Evolutionary conservation across 176 grass and related monocot genomes (phyloP).

Genomic region (Otatea glauca): DNA sequence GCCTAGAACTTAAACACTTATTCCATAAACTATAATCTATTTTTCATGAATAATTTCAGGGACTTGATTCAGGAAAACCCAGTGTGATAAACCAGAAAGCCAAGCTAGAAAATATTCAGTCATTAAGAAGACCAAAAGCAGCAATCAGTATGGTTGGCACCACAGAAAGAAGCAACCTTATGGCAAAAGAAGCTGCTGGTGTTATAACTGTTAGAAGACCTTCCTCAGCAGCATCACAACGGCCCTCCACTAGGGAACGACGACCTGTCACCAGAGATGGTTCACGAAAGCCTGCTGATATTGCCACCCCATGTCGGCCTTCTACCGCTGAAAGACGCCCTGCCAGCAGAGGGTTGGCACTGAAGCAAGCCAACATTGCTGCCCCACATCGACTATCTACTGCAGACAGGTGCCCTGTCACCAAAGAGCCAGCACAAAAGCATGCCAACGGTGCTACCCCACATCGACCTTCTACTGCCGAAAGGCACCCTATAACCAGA

Average conservation of each 20-base stretch:
- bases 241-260: constrained; percentile 33
- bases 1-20: not conserved
- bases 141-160: constrained; percentile 33
- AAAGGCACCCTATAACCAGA: constrained; percentile 43
- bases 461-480: constrained; percentile 38
- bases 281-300: constrained; percentile 35
- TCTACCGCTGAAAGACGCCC: constrained; percentile 44
- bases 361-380: constrained; percentile 49
- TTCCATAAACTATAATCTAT: constrained; percentile 38
- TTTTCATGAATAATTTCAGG: constrained; percentile 60
- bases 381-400: constrained; percentile 40
- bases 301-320: constrained; percentile 40
- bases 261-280: constrained; percentile 42
- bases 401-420: constrained; percentile 44
- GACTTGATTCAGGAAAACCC: constrained; percentile 13
- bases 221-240: constrained; percentile 50
- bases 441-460: constrained; percentile 18
- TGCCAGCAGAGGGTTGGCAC: constrained; percentile 33
- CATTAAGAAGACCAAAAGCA: constrained; percentile 50
- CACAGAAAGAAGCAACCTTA: constrained; percentile 41
- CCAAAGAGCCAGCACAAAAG: constrained; percentile 23
- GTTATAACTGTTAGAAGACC: constrained; percentile 44
- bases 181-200: constrained; percentile 37
- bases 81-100: constrained; percentile 46
- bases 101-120: constrained; percentile 50